Base-by-base conservation (phyloP, 306 rosid genomes). In the Vicia villosa region DNA sequence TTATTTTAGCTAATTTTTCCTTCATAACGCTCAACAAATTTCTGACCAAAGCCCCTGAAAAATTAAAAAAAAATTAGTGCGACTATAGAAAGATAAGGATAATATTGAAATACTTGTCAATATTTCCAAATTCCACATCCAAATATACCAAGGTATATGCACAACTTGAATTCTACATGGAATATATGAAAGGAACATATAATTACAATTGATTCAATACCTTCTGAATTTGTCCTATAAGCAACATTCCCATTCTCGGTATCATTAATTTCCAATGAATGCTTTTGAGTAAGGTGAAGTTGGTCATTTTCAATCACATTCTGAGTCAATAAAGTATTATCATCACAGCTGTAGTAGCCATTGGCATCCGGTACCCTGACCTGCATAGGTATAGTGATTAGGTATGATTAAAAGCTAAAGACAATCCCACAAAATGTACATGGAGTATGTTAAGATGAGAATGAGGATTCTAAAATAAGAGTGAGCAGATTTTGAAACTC, bases 331-430 rank as follows among this genome's bases (percentile, higher is more conserved):
- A 74, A 74, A 72, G 82, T 68, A 57, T 79, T 73, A 74, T 93
- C 97, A 52, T 91, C 95, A 78, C 97, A 89, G 75, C 92, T 91
- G 77, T 83, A 84, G 81, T 86, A 94, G 56, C 87, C 81, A 84
- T 34, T 77, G 69, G 75, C 77, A 57, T 87, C 92, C 47, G 85
- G 82, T 73, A 72, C 80, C 84, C 74, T 84, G 9, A 73, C 79
- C 87, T 85, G 77, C 75, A 74, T 62, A 73, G 75, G 28, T 66
- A 36, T 6, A 16, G 56, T 4, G 1, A 61, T 63, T 42, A 46
- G 41, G 42, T n/a, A 56, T 26, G 66, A 62, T 58, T 50, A 42
- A 37, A 67, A 64, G 46, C 36, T 43, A 49, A 56, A 75, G 70
- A 30, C 46, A 59, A 42, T n/a, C 61, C 42, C 22, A 50, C n/a